Conservation (phyloP, 352 stramenopile genomes). For the Phytopythium litorale region DNA sequence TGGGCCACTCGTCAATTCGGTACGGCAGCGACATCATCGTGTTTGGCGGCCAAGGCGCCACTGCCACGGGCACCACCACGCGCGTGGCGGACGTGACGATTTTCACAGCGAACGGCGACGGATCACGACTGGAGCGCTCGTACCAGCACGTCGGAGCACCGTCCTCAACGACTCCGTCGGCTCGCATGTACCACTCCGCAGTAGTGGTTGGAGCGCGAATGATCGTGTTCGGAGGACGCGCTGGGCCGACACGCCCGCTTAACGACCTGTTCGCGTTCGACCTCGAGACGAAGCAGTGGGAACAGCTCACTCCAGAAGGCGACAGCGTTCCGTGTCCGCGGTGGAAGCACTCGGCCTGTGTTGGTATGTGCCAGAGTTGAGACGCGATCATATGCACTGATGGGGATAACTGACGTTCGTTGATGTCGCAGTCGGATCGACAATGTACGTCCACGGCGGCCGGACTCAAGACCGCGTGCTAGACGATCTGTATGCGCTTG, state of each 20-base stretch:
- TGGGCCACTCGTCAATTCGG: constrained; percentile 60
- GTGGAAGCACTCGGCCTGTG: constrained; percentile 70
- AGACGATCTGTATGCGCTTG: constrained; percentile 61
- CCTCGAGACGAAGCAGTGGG: constrained; percentile 41
- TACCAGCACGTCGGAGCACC: constrained; percentile 13
- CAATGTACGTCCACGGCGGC: constrained; percentile 70
- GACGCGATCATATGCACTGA: background rate
- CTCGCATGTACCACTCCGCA: constrained; percentile 77
- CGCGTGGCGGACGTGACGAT: constrained; percentile 52
- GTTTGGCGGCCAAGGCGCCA: constrained; percentile 67
- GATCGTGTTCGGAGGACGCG: constrained; percentile 79
- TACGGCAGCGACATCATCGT: constrained; percentile 44
- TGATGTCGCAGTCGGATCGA: constrained; percentile 42
- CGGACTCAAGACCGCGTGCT: constrained; percentile 67
- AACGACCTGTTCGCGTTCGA: constrained; percentile 63
- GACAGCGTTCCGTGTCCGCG: constrained; percentile 38
- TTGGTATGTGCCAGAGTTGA: constrained; percentile 32
- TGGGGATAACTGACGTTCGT: constrained; percentile 5
- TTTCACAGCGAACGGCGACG: constrained; percentile 15
- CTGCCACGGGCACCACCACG: constrained; percentile 48
- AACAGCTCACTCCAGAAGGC: constrained; percentile 21
- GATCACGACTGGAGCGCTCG: constrained; percentile 22
- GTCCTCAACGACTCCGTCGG: constrained; percentile 19
- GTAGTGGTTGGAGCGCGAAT: constrained; percentile 47
- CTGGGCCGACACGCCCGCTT: constrained; percentile 60